These are phyloP conservation scores for Chara braunii DNA, from an alignment of 139 green algal species.

Conservation along the genomic window DNA sequence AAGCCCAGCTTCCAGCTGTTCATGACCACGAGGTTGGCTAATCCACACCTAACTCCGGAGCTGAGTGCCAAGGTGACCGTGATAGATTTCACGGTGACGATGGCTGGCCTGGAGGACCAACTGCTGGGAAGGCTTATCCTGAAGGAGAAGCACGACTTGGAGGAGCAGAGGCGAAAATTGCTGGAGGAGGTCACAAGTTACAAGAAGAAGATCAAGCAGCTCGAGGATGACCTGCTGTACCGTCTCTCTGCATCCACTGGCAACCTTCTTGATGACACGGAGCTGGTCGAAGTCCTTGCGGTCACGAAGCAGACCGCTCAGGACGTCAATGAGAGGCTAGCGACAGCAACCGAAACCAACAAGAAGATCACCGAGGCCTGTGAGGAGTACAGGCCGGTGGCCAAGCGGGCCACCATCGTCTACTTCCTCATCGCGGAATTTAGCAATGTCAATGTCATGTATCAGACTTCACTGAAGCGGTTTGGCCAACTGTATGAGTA, in stretches of 20 bases:
- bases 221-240: conserved; percentile 89
- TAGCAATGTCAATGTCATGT: conserved; percentile 88
- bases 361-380: conserved; percentile 86
- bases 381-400: conserved; percentile 87
- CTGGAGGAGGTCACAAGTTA: conserved; percentile 79
- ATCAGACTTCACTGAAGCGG: conserved; percentile 80
- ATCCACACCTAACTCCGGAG: conserved; percentile 87
- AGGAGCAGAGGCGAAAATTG: conserved; percentile 81
- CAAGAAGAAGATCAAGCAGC: conserved; percentile 86
- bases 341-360: conserved; percentile 79
- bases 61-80: conserved; percentile 74
- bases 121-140: conserved; percentile 87
- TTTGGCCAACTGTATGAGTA: conserved; percentile 63
- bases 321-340: conserved; percentile 80
- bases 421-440: conserved; percentile 95
- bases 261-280: conserved; percentile 92
- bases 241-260: conserved; percentile 68
- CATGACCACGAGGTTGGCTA: conserved; percentile 81
- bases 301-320: conserved; percentile 82
- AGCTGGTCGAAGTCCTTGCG: conserved; percentile 88
- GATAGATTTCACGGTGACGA: conserved; percentile 93
- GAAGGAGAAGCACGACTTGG: conserved; percentile 90
- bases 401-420: conserved; percentile 75
- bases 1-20: conserved; percentile 77
- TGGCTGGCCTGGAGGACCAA: conserved; percentile 86